Conservation (phyloP, 495 filamentous ascomycete genomes). For the Astrothelium subdiscretum region DNA sequence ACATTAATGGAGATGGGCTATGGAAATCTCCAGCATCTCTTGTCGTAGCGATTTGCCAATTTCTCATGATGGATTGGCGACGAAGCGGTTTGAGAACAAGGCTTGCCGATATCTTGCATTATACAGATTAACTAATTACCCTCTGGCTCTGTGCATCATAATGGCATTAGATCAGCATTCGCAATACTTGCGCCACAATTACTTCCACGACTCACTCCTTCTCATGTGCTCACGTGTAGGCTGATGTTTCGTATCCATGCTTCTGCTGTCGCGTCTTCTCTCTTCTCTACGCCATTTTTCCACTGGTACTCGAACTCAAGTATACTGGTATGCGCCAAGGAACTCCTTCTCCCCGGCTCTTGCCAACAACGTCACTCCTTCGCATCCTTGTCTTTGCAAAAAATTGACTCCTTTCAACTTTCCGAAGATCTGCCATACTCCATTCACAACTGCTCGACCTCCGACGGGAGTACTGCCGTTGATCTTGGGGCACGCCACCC, state of each 20-base stretch:
- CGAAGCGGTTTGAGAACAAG: too few species aligned
- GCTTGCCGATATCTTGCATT: too few species aligned
- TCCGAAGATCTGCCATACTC: constrained; percentile 5
- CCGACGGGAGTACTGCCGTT: background rate
- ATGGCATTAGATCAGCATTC: background rate
- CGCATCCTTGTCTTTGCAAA: background rate
- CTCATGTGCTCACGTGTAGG: background rate
- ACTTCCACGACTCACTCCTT: background rate
- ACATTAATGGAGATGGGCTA: too few species aligned
- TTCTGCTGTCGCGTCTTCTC: background rate
- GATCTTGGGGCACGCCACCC: background rate
- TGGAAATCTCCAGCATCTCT: too few species aligned
- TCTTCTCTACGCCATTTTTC: background rate
- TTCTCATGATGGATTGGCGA: too few species aligned
- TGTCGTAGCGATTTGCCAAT: too few species aligned
- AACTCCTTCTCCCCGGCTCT: background rate
- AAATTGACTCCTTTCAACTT: background rate
- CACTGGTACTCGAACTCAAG: background rate
- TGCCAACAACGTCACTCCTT: background rate
- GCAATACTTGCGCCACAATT: background rate
- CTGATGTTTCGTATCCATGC: background rate
- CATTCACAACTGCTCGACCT: background rate
- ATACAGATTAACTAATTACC: background rate
- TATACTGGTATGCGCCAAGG: constrained; percentile 3
- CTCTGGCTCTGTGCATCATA: background rate